Conservation (phyloP, 208 protist genomes). For the Lotmaria passim region DNA sequence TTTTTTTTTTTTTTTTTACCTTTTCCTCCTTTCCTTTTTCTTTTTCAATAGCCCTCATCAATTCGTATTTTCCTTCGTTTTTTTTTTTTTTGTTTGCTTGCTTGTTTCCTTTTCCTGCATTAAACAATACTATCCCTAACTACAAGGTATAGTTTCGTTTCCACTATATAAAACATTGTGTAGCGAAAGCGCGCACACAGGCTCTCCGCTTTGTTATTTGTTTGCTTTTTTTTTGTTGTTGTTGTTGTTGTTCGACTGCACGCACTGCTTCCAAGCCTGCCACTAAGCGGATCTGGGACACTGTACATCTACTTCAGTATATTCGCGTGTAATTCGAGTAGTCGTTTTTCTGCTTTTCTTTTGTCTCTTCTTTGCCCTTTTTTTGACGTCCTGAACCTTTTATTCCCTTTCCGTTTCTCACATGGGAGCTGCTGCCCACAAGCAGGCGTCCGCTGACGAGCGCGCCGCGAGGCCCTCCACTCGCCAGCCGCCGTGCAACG, state of each 20-base stretch:
- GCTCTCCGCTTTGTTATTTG: no score
- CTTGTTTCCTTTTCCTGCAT: not conserved
- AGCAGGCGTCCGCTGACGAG: not conserved
- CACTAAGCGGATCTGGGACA: no score
- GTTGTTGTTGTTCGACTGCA: no score
- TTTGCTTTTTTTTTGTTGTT: no score
- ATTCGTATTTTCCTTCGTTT: not conserved
- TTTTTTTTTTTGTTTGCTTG: slow-evolving; percentile 1
- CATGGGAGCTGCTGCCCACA: slow-evolving; percentile 19
- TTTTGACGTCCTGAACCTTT: slow-evolving; percentile 6
- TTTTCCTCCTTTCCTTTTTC: not conserved
- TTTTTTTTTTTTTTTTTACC: slow-evolving; percentile 11
- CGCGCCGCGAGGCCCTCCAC: not conserved
- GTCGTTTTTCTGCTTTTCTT: slow-evolving; percentile 9
- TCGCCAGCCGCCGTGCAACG: not conserved
- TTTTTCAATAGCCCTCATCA: not conserved
- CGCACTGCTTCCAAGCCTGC: no score
- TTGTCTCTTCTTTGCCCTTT: not conserved
- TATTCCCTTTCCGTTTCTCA: not conserved
- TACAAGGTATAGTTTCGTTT: no score
- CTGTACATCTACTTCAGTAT: no score
- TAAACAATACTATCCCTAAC: not conserved
- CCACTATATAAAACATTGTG: no score
- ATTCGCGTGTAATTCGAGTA: no score
- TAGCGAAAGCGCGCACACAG: no score